Percentiles rank a stretch among this genome's conserved stretches.
phyloP scores from a whole-genome alignment of 169 alveolate species.

The Plasmodium chabaudi region DNA sequence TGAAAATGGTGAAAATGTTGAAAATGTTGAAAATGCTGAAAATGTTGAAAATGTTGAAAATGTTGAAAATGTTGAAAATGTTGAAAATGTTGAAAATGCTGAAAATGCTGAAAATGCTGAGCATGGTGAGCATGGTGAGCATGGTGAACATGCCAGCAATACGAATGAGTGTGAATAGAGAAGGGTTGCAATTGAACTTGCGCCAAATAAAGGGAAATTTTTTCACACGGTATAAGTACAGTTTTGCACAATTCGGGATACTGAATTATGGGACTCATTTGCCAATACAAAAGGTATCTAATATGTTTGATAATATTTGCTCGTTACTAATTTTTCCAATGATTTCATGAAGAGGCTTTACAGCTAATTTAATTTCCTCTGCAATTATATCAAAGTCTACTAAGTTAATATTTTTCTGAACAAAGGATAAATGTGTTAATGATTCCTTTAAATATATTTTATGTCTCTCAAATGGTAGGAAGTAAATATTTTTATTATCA shows the following conservation, averaged over 20 bases:
- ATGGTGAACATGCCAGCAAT: too few species aligned
- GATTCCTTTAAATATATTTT: constrained; percentile 27
- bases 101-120: too few species aligned
- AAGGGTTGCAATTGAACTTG: too few species aligned
- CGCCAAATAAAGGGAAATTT: too few species aligned
- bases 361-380: constrained; percentile 50
- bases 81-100: too few species aligned
- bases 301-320: constrained; percentile 16
- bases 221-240: not conserved
- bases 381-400: constrained; percentile 36
- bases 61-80: too few species aligned
- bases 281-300: constrained; percentile 41
- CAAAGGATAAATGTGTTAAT: constrained; percentile 22
- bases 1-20: too few species aligned
- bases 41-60: too few species aligned
- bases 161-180: too few species aligned
- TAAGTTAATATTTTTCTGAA: constrained; percentile 1
- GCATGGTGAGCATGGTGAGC: too few species aligned
- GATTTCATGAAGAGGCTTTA: constrained; percentile 7
- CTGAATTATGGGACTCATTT: not conserved
- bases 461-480: constrained; percentile 57
- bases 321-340: constrained; percentile 23
- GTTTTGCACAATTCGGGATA: not conserved
- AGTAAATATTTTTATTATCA: not conserved
- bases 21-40: too few species aligned